Evolutionary conservation across 176 grass and related monocot species (phyloP).

Genomic region (Lolium multiflorum): DNA sequence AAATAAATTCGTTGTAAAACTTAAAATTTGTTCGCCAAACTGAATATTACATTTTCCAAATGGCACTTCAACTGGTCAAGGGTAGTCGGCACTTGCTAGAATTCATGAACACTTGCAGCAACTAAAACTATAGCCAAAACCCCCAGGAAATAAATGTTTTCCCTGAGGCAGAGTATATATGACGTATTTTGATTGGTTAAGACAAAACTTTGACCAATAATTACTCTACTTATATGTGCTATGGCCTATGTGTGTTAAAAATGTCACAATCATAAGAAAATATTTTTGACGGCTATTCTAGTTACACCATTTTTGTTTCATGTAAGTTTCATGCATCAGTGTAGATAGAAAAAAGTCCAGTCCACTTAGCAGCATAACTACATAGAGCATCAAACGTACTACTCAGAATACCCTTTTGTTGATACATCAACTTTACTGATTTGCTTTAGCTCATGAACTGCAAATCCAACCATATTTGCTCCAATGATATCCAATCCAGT

Average conservation of each 20-base stretch:
- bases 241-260: neutral
- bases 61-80: no score
- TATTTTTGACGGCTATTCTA: neutral
- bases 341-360: neutral
- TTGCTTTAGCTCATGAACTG: constrained; percentile 19
- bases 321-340: neutral
- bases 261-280: no score
- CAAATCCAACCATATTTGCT: constrained; percentile 45
- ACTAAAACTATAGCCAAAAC: neutral
- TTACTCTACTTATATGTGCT: neutral
- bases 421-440: constrained; percentile 35
- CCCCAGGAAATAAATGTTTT: neutral
- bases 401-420: constrained; percentile 1
- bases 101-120: neutral
- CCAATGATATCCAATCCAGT: constrained; percentile 26
- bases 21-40: no score
- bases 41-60: no score
- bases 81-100: no score
- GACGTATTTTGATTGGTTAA: neutral
- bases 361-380: neutral
- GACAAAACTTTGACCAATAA: neutral
- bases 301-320: neutral
- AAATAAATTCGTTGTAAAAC: no score
- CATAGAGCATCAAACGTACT: neutral
- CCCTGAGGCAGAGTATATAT: neutral